Evolutionary conservation across 148 eudicot species (phyloP), one percentile per base, ranked within the genome.

Genomic region (Chenopodium album): DNA sequence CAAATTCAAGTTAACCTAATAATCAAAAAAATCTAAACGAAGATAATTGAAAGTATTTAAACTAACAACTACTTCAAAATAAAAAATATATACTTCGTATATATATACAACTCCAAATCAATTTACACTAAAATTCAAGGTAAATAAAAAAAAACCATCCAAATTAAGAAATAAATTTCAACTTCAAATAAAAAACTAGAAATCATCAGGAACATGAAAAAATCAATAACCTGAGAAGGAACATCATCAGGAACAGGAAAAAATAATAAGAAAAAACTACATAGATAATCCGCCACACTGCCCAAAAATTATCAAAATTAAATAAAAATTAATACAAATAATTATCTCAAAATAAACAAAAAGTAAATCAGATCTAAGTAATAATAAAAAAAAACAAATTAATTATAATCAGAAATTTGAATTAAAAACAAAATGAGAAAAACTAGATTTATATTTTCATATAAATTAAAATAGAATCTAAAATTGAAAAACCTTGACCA

Each of bases 201-300:
- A 71, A 54, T 34, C 16, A 37, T 26, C 7, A 26, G 26, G 31
- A 22, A 2, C 4, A 11, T 23, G 26, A 47, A 47, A 75, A 62
- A n/a, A 44, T n/a, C 56, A 52, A 9, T 29, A 9, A 80, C 87
- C 88, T 85, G 82, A 79, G 66, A 44, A 14, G 44, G n/a, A 69
- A 80, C 37, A 31, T 66, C 29, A 50, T 79, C 56, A n/a, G 66
- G 7, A 11, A 76, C 48, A 37, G 89, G 87, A 2, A 84, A 66
- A 11, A 78, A 76, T 71, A 23, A 23, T 23, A 23, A 23, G 23
- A 23, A 23, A 23, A 23, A 23, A 23, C 23, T 23, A 23, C 23
- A 23, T 23, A 23, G 23, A 23, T 23, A 23, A 23, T 23, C 23
- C 23, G 23, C 23, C 23, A 23, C 23, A 23, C 23, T 23, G 23